Base-by-base conservation (phyloP, 768 basidiomycete species). In the Mycena rebaudengoi region DNA sequence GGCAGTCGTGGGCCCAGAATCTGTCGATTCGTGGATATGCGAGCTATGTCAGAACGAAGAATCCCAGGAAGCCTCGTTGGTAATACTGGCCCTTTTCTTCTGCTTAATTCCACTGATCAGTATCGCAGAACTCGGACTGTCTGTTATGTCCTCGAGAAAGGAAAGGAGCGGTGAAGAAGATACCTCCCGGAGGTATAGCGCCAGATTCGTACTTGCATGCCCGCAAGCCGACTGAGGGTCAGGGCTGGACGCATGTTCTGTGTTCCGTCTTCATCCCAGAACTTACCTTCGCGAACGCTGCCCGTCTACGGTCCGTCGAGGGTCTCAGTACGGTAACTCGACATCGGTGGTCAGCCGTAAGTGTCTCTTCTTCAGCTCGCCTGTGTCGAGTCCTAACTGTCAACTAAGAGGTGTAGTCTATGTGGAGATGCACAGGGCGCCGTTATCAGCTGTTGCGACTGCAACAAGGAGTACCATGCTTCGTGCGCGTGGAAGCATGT, bases 201-300 rank as follows among this genome's bases (percentile, higher is more conserved):
- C 69, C 86, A 5, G 87, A 91, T 69, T 84, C 83, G 29, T 96
- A 84, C 73, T 78, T 96, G 60, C 85, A 94, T 57, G 87, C 88
- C 40, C 88, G 87, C 72, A 97, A 96, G 72, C 94, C 94, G 7
- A 97, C 96, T 0, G 96, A 98, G 79, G 94, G 94, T 11, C 91
- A 94, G 74, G 90, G 91, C 58, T 98, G 96, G 96, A 89, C 89
- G 0, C 97, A 99, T 73, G 82, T 96, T 30, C 77, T 98, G 4
- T 99, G 97, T 79, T 87, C 96, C 3, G 88, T 93, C 1, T 98
- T 95, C 78, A 86, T 89, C 28, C 90, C 91, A 4, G 96, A 98
- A 70, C 78, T 96, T 18, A 83, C 79, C 5, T 97, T 92, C 74
- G 88, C 92, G 23, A 91, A 96, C 69, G 86, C 93, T 0, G 73